Evolutionary conservation across 352 stramenopile species (phyloP), one percentile per base, ranked within the genome.

Genomic region (Pythium brassicae): DNA sequence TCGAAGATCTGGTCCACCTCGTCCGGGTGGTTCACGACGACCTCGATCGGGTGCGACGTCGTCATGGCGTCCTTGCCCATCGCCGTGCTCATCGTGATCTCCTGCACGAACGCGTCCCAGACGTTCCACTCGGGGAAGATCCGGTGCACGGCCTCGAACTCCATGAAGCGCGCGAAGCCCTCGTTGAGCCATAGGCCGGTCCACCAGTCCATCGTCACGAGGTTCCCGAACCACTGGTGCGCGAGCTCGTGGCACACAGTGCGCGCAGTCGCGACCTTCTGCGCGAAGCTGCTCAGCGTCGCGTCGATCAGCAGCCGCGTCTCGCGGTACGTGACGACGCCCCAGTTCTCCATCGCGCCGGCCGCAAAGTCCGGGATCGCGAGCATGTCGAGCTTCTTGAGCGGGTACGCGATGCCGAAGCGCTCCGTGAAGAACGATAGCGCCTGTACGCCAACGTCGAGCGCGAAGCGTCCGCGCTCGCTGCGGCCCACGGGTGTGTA

Each of bases 1-100:
- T 99, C 96, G 63, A 99, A 99, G 52, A 99, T 97, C 71, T 99
- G 83, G 57, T 99, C 94, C 4, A 98, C 94, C 65, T 99, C 96
- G 57, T 98, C 87, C 19, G 81, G 79, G 53, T 91, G 77, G 61
- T 93, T 72, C 56, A 98, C 97, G 8, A 92, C 81, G 10, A 99
- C 95, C 69, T 98, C 89, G 55, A 98, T 98, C 37, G 94, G 91
- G 73, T 98, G 94, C 22, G 83, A 91, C 29, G 82, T 86, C 26
- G 98, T 62, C 53, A 90, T 85, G 0, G 92, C 77, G 72, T 99
- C 96, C 50, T 98, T 85, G 22, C 87, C 78, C 29, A 99, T 81
- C 22, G 95, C 96, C 23, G 81, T 71, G 34, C 74, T 75, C 25
- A 90, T 65, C 29, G 80, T 69, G 12, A 83, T 64, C 42, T 87